Evolutionary conservation across 805 yeast species (phyloP).

Genomic region (Osmozyma mogii): DNA sequence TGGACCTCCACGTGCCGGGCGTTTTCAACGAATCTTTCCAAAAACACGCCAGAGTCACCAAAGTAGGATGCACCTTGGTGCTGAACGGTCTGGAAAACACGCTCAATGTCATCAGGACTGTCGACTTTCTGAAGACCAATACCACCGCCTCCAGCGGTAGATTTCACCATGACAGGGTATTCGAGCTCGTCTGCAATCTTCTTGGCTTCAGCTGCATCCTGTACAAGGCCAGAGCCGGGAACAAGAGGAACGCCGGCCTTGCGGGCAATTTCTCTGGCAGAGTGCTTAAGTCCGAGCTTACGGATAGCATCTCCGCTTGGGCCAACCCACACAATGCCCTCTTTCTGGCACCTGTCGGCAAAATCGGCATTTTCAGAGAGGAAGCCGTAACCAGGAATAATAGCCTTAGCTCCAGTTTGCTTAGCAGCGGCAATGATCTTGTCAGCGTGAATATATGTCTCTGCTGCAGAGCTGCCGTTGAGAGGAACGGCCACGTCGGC

Average conservation of each 20-base stretch:
- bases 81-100: conserved; percentile 83
- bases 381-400: conserved; percentile 96
- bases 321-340: conserved; percentile 90
- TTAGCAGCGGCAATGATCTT: conserved; percentile 84
- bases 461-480: conserved; percentile 79
- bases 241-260: conserved; percentile 92
- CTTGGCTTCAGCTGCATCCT: conserved; percentile 65
- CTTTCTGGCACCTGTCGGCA: conserved; percentile 76
- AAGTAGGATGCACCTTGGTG: conserved; percentile 91
- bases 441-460: conserved; percentile 80
- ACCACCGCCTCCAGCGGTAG: conserved; percentile 99
- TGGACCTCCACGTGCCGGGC: conserved; percentile 97
- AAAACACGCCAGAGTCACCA: conserved; percentile 92
- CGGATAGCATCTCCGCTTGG: conserved; percentile 92
- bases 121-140: conserved; percentile 95
- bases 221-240: conserved; percentile 90
- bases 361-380: conserved; percentile 94
- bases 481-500: conserved; percentile 81
- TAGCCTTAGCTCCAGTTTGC: conserved; percentile 81
- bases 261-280: conserved; percentile 90
- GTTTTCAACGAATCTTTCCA: conserved; percentile 84
- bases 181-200: conserved; percentile 64
- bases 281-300: conserved; percentile 87
- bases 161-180: conserved; percentile 92
- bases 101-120: conserved; percentile 66